phyloP scores from a whole-genome alignment of 1,284 basidiomycete species.

The Ustilago bromivora region DNA sequence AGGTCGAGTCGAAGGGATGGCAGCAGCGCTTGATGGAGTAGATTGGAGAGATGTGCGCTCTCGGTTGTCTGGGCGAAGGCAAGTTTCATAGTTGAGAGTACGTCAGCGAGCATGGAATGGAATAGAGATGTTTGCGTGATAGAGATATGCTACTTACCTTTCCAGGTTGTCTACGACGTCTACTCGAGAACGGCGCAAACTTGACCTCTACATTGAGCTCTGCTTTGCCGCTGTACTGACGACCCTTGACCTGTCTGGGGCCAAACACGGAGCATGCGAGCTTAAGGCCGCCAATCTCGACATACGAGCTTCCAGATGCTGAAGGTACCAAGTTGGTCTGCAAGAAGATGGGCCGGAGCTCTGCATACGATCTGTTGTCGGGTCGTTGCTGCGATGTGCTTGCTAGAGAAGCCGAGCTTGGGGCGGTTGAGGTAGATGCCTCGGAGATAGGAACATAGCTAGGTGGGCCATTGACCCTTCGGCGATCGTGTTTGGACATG shows the following conservation, averaged over 20 bases:
- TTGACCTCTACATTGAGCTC: constrained; percentile 94
- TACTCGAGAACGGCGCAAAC: constrained; percentile 91
- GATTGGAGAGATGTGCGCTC: constrained; percentile 82
- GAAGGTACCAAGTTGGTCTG: constrained; percentile 87
- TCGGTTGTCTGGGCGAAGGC: constrained; percentile 82
- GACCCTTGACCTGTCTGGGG: constrained; percentile 83
- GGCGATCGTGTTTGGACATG: constrained; percentile 46
- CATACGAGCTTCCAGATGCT: constrained; percentile 94
- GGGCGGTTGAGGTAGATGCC: constrained; percentile 1
- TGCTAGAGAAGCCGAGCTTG: constrained; percentile 13
- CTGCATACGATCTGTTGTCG: constrained; percentile 28
- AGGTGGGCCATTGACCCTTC: constrained; percentile 44
- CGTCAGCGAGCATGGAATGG: neutral
- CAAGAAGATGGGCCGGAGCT: constrained; percentile 74
- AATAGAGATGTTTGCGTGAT: neutral
- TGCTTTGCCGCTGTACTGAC: constrained; percentile 84
- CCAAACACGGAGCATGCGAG: constrained; percentile 97
- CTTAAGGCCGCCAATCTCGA: constrained; percentile 89
- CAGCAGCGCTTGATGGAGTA: constrained; percentile 86
- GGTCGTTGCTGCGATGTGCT: constrained; percentile 26
- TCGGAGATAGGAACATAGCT: constrained; percentile 40
- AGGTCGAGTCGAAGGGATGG: constrained; percentile 88
- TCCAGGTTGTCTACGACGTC: constrained; percentile 81
- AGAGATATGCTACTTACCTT: constrained; percentile 74
- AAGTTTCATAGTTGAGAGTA: neutral